These are phyloP conservation scores for Malbranchea zuffiana DNA, from an alignment of 2,329 filamentous ascomycete genomes.

Conservation along the genomic window DNA sequence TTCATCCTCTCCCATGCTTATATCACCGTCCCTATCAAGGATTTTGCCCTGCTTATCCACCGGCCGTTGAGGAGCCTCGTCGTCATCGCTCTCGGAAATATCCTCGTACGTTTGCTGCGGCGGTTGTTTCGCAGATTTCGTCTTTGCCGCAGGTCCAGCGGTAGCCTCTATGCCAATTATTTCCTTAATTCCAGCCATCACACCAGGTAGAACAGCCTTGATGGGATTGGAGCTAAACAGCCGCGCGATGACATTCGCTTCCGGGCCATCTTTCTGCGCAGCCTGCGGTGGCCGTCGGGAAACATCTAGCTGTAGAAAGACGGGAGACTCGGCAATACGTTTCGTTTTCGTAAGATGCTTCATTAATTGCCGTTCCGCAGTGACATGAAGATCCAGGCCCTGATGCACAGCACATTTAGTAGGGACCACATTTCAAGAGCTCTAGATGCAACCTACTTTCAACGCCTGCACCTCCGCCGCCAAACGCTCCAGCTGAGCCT, in stretches of 20 bases:
- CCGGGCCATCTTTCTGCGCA: slow-evolving; percentile 33
- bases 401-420: slow-evolving; percentile 18
- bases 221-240: slow-evolving; percentile 51
- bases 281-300: slow-evolving; percentile 26
- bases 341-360: slow-evolving; percentile 49
- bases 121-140: neutral
- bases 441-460: slow-evolving; percentile 39
- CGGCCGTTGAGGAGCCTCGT: too few relatives aligned
- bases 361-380: slow-evolving; percentile 45
- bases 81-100: too few relatives aligned
- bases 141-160: neutral
- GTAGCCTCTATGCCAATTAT: slow-evolving; percentile 25
- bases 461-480: slow-evolving; percentile 46
- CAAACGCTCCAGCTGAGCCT: slow-evolving; percentile 34
- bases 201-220: slow-evolving; percentile 42
- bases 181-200: slow-evolving; percentile 33
- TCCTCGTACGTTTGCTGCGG: neutral
- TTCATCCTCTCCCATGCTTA: slow-evolving; percentile 2
- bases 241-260: slow-evolving; percentile 48
- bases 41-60: slow-evolving; percentile 3
- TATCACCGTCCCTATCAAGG: slow-evolving; percentile 3
- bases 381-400: slow-evolving; percentile 40
- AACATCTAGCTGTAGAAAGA: slow-evolving; percentile 34
- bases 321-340: slow-evolving; percentile 41
- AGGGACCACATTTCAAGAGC: neutral